Evolutionary conservation across 2,329 filamentous ascomycete species (phyloP).

Genomic region (Beauveria bassiana): DNA sequence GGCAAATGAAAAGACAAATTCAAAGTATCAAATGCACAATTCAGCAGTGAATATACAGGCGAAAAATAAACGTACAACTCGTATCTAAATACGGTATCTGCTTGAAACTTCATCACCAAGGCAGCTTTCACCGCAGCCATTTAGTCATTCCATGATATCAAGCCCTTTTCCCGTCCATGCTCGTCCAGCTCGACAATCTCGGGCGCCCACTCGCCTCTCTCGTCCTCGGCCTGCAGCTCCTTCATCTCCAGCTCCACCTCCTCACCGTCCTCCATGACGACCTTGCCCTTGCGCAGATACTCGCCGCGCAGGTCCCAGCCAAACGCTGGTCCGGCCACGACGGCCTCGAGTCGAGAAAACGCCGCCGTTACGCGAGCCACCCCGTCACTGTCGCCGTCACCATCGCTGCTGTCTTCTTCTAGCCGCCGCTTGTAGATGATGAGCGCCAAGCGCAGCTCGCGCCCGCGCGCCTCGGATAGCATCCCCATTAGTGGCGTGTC

Average conservation of each 20-base stretch:
- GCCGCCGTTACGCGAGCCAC: conserved; percentile 22
- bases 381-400: conserved; percentile 33
- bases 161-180: conserved; percentile 40
- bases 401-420: conserved; percentile 31
- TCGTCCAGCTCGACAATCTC: conserved; percentile 46
- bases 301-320: conserved; percentile 50
- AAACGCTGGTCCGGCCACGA: conserved; percentile 31
- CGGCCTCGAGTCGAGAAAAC: conserved; percentile 32
- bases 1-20: conserved; percentile 10
- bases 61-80: too few species aligned
- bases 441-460: conserved; percentile 38
- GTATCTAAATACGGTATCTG: too few species aligned
- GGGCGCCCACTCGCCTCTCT: conserved; percentile 45
- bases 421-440: conserved; percentile 48
- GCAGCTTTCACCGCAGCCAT: too few species aligned
- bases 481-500: conserved; percentile 37
- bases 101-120: too few species aligned
- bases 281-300: conserved; percentile 39
- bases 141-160: conserved; percentile 41
- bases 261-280: conserved; percentile 47
- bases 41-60: background rate
- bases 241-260: conserved; percentile 38
- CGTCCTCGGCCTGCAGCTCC: conserved; percentile 47
- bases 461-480: conserved; percentile 22
- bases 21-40: background rate